These are phyloP conservation scores for Ceratobasidium sp. DNA, from an alignment of 1,284 basidiomycete species.

Conservation along the genomic window DNA sequence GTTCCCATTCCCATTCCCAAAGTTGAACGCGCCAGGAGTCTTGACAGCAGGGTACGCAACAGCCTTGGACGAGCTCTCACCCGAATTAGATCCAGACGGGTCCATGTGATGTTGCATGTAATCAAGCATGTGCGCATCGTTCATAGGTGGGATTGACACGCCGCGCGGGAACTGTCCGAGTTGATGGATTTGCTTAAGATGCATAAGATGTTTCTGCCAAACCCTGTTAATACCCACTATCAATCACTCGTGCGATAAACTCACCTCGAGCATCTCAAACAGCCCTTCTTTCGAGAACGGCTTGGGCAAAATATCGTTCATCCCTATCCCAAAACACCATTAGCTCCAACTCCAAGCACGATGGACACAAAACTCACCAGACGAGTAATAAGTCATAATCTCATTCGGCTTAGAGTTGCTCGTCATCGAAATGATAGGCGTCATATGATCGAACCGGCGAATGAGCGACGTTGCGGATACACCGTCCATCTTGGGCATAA, in stretches of 20 bases:
- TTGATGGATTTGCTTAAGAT: constrained; percentile 91
- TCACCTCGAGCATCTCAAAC: constrained; percentile 89
- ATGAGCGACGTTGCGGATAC: constrained; percentile 93
- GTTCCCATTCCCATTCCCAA: constrained; percentile 18
- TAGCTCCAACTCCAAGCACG: neutral
- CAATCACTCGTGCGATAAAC: constrained; percentile 49
- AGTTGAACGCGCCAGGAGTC: neutral
- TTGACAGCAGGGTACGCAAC: constrained; percentile 22
- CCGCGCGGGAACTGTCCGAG: constrained; percentile 76
- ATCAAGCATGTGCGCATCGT: constrained; percentile 40
- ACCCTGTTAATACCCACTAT: constrained; percentile 9
- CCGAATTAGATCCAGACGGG: neutral
- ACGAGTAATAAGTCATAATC: constrained; percentile 92
- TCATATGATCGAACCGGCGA: constrained; percentile 92
- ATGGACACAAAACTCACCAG: constrained; percentile 47
- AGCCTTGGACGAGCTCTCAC: constrained; percentile 19
- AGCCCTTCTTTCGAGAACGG: constrained; percentile 95
- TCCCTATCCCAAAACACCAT: constrained; percentile 64
- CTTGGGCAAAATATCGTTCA: constrained; percentile 98
- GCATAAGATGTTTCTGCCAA: constrained; percentile 87
- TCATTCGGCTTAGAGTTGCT: constrained; percentile 92
- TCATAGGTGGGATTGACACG: constrained; percentile 43
- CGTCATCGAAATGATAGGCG: constrained; percentile 98
- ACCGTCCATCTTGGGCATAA: constrained; percentile 94
- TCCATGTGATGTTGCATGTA: constrained; percentile 39